Evolutionary conservation across 768 basidiomycete genomes (phyloP).

Genomic region (Clitopilus hobsonii): DNA sequence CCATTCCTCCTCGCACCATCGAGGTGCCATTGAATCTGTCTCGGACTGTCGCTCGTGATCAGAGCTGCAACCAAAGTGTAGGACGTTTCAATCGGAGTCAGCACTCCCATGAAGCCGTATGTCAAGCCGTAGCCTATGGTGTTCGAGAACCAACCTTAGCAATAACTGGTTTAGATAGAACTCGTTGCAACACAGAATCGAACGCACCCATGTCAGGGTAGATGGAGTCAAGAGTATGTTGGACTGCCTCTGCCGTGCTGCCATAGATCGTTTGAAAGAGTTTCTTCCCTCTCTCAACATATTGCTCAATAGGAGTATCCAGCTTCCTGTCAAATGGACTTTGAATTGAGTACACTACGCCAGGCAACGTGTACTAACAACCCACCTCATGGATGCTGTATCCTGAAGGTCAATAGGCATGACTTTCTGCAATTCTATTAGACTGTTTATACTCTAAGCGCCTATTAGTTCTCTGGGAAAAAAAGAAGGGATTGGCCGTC

Average conservation of each 20-base stretch:
- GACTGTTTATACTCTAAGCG: conserved; percentile 51
- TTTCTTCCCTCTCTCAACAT: conserved; percentile 2
- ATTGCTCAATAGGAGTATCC: conserved; percentile 2
- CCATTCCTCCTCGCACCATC: conserved; percentile 50
- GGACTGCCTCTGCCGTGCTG: conserved; percentile 1
- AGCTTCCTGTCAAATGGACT: not conserved
- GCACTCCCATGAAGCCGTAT: conserved; percentile 44
- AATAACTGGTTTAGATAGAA: not conserved
- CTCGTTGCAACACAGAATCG: not conserved
- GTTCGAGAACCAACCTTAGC: conserved; percentile 48
- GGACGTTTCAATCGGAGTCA: conserved; percentile 51
- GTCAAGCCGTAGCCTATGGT: conserved; percentile 53
- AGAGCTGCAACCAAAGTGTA: conserved; percentile 57
- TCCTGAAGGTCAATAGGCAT: conserved; percentile 52
- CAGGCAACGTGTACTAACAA: not conserved
- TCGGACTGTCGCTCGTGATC: conserved; percentile 57
- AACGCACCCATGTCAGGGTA: not conserved
- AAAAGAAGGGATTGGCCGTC: not conserved
- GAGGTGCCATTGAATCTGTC: conserved; percentile 65
- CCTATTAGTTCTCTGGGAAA: not conserved
- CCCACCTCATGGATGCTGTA: conserved; percentile 36
- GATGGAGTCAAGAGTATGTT: not conserved
- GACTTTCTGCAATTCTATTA: conserved; percentile 43
- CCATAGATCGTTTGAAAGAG: not conserved
- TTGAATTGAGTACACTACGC: not conserved